Conservation (phyloP, 352 stramenopile genomes). For the Paralagenidium karlingii region DNA sequence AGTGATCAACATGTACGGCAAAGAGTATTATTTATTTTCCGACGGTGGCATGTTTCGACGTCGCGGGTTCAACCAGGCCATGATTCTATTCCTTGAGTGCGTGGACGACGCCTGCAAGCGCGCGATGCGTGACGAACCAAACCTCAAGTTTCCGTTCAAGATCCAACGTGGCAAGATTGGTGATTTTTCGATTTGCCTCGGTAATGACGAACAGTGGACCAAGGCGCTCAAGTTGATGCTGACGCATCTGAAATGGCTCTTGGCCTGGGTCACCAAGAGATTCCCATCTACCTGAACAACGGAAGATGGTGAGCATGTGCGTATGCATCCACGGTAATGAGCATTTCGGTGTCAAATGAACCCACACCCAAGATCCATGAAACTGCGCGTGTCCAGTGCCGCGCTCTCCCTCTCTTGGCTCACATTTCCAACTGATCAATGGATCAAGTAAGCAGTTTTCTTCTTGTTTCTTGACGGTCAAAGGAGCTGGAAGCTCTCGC, state of each 20-base stretch:
- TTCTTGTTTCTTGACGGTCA: too few species aligned
- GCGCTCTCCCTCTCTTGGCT: too few species aligned
- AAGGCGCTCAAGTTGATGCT: conserved; percentile 87
- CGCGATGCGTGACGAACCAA: conserved; percentile 82
- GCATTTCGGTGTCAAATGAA: too few species aligned
- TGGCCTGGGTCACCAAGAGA: conserved; percentile 86
- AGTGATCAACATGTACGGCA: conserved; percentile 77
- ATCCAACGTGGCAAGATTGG: conserved; percentile 86
- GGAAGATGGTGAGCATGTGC: too few species aligned
- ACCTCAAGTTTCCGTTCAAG: conserved; percentile 84
- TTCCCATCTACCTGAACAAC: conserved; percentile 20
- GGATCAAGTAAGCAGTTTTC: too few species aligned
- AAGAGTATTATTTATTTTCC: conserved; percentile 67
- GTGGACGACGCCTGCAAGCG: conserved; percentile 73
- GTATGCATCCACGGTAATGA: too few species aligned
- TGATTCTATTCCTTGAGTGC: conserved; percentile 85
- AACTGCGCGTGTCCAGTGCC: too few species aligned
- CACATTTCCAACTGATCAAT: too few species aligned
- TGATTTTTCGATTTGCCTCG: conserved; percentile 74
- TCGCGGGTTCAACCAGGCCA: conserved; percentile 85
- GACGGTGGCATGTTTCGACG: conserved; percentile 80
- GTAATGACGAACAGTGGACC: conserved; percentile 88
- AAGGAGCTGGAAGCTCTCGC: too few species aligned
- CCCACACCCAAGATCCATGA: too few species aligned
- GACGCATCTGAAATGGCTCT: conserved; percentile 87